phyloP scores from a whole-genome alignment of 768 basidiomycete species.

The Cystobasidium tubakii region DNA sequence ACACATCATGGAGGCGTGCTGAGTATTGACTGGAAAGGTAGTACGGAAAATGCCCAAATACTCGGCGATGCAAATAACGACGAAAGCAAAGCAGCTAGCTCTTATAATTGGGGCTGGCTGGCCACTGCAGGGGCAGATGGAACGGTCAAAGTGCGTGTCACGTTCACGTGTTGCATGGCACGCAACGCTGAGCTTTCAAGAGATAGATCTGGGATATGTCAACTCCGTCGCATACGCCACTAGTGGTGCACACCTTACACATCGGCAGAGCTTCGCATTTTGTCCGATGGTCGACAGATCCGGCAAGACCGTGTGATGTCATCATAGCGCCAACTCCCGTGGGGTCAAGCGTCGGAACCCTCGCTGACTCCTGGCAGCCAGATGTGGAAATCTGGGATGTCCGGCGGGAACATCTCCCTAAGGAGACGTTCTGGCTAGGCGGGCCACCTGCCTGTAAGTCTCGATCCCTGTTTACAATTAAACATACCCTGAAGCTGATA shows the following conservation, averaged over 20 bases:
- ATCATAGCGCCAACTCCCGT: slow-evolving; percentile 4
- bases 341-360: neutral
- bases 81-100: neutral
- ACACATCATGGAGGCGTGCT: slow-evolving; percentile 34
- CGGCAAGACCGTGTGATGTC: slow-evolving; percentile 28
- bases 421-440: slow-evolving; percentile 12
- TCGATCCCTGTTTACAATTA: neutral
- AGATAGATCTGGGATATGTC: slow-evolving; percentile 35
- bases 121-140: slow-evolving; percentile 32
- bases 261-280: slow-evolving; percentile 11
- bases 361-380: slow-evolving; percentile 27
- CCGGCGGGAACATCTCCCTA: slow-evolving; percentile 15
- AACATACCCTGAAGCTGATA: no score
- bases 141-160: slow-evolving; percentile 19
- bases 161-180: neutral
- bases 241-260: slow-evolving; percentile 13
- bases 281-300: slow-evolving; percentile 18
- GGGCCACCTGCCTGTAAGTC: slow-evolving; percentile 13
- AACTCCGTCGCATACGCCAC: slow-evolving; percentile 5
- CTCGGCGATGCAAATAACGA: neutral
- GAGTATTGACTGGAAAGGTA: slow-evolving; percentile 31
- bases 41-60: neutral
- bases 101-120: slow-evolving; percentile 28
- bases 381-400: slow-evolving; percentile 35
- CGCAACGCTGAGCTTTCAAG: neutral